A percentile compares a stretch with the other conserved stretches of the same genome.
These are phyloP conservation scores for Andrographis paniculata DNA, from an alignment of 305 asterid species.

Conservation along the genomic window DNA sequence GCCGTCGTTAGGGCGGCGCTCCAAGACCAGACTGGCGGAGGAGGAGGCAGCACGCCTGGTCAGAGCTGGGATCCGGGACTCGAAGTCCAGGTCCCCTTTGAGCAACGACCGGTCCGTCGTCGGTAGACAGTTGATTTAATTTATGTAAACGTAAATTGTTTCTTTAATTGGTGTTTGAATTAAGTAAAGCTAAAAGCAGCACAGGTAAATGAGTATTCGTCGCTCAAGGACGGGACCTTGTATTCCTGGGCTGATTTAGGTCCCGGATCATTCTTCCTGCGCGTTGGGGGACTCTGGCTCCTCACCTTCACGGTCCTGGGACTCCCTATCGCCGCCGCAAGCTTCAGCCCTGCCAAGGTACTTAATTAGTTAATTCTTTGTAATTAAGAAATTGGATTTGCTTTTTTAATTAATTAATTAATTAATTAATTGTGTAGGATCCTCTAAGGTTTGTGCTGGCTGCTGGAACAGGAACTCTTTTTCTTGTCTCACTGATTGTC, in stretches of 20 bases:
- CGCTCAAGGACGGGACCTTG: conserved; percentile 40
- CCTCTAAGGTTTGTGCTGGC: conserved; percentile 64
- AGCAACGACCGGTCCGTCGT: conserved; percentile 97
- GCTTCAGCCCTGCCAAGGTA: conserved; percentile 80
- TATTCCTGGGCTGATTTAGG: conserved; percentile 64
- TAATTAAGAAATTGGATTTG: background rate
- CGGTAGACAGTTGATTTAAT: too few relatives aligned
- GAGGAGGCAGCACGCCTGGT: conserved; percentile 49
- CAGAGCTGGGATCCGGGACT: conserved; percentile 83
- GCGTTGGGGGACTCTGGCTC: conserved; percentile 81
- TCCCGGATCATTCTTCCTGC: conserved; percentile 62
- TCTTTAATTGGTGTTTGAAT: too few relatives aligned
- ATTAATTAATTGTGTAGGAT: conserved; percentile 46
- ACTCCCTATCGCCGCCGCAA: conserved; percentile 81
- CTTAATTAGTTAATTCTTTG: background rate
- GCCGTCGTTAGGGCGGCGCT: conserved; percentile 45
- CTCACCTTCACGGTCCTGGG: conserved; percentile 78
- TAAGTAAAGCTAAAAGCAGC: too few relatives aligned
- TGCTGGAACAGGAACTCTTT: conserved; percentile 77
- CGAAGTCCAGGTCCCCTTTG: conserved; percentile 87
- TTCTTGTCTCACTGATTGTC: conserved; percentile 68
- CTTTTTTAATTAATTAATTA: background rate
- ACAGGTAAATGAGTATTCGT: conserved; percentile 86
- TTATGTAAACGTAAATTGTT: too few relatives aligned
- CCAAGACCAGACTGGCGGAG: conserved; percentile 67